Percentiles rank a stretch among this genome's conserved stretches.
These are phyloP conservation scores for Vanrija humicola DNA, from an alignment of 1,284 basidiomycete species.

Conservation along the genomic window DNA sequence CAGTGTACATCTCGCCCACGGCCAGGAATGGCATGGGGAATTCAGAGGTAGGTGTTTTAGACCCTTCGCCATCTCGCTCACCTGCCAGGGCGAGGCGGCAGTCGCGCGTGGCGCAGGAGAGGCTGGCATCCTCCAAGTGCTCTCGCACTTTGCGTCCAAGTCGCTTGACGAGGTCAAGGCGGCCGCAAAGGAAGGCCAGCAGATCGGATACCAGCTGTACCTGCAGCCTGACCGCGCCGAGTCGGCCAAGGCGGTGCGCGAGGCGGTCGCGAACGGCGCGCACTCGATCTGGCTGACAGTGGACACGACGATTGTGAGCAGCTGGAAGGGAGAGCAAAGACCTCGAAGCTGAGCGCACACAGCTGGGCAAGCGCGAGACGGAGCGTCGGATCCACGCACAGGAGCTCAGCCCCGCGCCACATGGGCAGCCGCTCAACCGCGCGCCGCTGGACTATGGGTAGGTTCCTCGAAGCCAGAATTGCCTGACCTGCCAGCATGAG, in stretches of 20 bases:
- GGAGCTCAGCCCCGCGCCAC: slow-evolving; percentile 13
- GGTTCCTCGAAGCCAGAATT: not conserved
- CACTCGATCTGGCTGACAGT: slow-evolving; percentile 52
- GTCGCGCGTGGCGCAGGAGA: slow-evolving; percentile 50
- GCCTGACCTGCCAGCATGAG: not conserved
- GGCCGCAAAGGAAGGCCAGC: slow-evolving; percentile 29
- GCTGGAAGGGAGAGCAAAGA: too few relatives aligned
- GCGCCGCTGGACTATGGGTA: not conserved
- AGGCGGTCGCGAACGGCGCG: slow-evolving; percentile 43
- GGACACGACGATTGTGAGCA: slow-evolving; percentile 46
- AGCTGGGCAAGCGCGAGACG: slow-evolving; percentile 22
- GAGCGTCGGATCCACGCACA: slow-evolving; percentile 14
- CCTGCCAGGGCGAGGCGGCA: slow-evolving; percentile 50
- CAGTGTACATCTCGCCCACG: slow-evolving; percentile 74
- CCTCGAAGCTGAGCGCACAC: slow-evolving; percentile 3
- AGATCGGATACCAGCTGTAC: slow-evolving; percentile 40
- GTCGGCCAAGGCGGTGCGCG: slow-evolving; percentile 44
- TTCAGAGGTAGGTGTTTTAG: slow-evolving; percentile 31
- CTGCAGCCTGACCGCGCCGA: slow-evolving; percentile 34
- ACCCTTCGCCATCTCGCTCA: too few relatives aligned
- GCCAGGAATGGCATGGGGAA: slow-evolving; percentile 52
- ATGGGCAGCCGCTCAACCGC: slow-evolving; percentile 12
- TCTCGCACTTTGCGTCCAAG: slow-evolving; percentile 50
- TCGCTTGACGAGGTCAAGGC: slow-evolving; percentile 51
- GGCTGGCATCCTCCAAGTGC: slow-evolving; percentile 45